Percentiles rank a stretch among this genome's conserved stretches.
phyloP scores from a whole-genome alignment of 2,329 filamentous ascomycete species.

The Zasmidium cellare region DNA sequence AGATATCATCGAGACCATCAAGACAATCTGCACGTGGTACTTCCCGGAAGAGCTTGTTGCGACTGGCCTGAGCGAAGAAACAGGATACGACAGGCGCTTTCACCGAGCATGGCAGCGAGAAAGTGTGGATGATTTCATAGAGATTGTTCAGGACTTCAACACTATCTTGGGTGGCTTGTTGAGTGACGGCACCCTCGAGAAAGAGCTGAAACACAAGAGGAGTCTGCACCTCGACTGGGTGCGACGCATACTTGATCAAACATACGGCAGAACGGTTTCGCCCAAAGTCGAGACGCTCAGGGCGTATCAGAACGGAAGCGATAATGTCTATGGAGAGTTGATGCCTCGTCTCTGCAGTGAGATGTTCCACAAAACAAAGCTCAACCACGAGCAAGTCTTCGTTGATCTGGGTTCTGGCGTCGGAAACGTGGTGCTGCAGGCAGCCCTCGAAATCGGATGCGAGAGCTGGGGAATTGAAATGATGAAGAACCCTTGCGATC shows the following conservation, averaged over 20 bases:
- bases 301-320: constrained; percentile 84
- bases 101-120: constrained; percentile 71
- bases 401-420: constrained; percentile 95
- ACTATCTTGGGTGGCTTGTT: constrained; percentile 64
- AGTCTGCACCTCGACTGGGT: constrained; percentile 71
- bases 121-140: constrained; percentile 66
- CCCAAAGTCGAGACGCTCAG: constrained; percentile 80
- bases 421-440: constrained; percentile 92
- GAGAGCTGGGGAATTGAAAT: constrained; percentile 96
- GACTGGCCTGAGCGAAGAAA: constrained; percentile 69
- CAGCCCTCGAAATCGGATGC: constrained; percentile 88
- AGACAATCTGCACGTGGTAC: constrained; percentile 69
- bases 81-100: constrained; percentile 74
- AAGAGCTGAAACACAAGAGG: constrained; percentile 68
- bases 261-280: constrained; percentile 89
- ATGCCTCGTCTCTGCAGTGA: constrained; percentile 79
- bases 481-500: constrained; percentile 84
- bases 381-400: constrained; percentile 83
- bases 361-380: constrained; percentile 74
- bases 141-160: constrained; percentile 77
- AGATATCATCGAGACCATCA: constrained; percentile 58
- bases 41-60: constrained; percentile 68
- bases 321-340: constrained; percentile 94
- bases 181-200: constrained; percentile 68
- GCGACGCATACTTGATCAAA: constrained; percentile 68